phyloP scores from a whole-genome alignment of 805 yeast genomes.

The Hanseniaspora meyeri region DNA sequence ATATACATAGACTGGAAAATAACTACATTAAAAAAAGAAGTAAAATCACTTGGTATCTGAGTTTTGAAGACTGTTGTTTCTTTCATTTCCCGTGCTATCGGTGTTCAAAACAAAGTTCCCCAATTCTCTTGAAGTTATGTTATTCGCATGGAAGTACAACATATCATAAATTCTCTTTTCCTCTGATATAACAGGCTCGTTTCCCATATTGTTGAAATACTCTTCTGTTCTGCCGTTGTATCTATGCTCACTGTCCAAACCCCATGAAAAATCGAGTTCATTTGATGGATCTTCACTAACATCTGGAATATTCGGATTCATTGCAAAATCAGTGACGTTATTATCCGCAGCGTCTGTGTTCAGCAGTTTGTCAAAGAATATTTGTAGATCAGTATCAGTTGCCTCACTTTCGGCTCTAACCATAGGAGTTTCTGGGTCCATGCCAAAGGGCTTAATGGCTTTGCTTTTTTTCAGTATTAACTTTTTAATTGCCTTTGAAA shows the following conservation, averaged over 20 bases:
- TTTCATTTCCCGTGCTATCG: background rate
- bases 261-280: conserved; percentile 8
- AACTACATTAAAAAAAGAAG: background rate
- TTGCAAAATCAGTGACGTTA: conserved; percentile 4
- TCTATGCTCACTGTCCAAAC: conserved; percentile 12
- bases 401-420: conserved; percentile 12
- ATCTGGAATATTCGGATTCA: background rate
- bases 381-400: conserved; percentile 26
- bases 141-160: conserved; percentile 47
- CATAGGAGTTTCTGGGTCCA: conserved; percentile 4
- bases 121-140: conserved; percentile 57
- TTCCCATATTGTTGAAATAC: conserved; percentile 1
- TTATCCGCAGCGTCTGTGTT: conserved; percentile 18
- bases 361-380: conserved; percentile 39
- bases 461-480: conserved; percentile 15
- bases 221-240: conserved; percentile 12
- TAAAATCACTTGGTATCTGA: background rate
- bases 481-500: conserved; percentile 57
- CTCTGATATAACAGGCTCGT: conserved; percentile 28
- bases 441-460: background rate
- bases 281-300: background rate
- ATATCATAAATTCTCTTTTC: conserved; percentile 47
- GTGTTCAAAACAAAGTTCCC: conserved; percentile 22
- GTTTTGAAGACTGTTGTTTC: background rate
- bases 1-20: no score